Percentiles rank a stretch among this genome's conserved stretches.
Conservation (phyloP, 2,329 filamentous ascomycete species). For the Stromatinia cepivora region DNA sequence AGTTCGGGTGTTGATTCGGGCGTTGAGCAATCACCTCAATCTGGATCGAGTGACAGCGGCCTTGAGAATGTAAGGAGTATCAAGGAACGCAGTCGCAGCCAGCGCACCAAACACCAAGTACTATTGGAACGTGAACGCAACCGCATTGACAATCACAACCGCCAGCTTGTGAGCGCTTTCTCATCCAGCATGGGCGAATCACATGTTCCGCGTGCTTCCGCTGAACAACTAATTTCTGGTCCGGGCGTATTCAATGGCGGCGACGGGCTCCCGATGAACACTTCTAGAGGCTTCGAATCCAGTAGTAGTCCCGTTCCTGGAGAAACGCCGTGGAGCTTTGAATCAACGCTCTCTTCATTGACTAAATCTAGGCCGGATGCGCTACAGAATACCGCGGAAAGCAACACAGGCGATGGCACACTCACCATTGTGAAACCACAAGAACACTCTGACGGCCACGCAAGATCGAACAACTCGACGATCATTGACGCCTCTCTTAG, state of each 20-base stretch:
- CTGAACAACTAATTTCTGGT: neutral
- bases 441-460: neutral
- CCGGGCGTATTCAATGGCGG: neutral
- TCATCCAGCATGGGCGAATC: neutral
- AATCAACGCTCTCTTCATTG: neutral
- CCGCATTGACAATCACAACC: neutral
- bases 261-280: neutral
- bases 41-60: neutral
- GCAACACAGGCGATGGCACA: neutral
- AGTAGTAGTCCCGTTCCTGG: neutral
- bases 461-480: neutral
- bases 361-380: neutral
- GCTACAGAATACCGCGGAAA: neutral
- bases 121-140: neutral
- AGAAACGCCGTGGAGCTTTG: conserved; percentile 5
- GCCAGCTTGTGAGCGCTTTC: neutral
- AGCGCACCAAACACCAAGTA: neutral
- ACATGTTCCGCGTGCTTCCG: neutral
- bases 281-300: neutral
- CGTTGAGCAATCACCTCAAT: neutral
- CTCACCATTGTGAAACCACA: neutral
- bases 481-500: neutral
- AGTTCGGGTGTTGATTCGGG: neutral
- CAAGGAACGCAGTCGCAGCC: neutral
- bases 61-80: neutral